Evolutionary conservation across 495 filamentous ascomycete species (phyloP).

Genomic region (Chaetomium tenue): DNA sequence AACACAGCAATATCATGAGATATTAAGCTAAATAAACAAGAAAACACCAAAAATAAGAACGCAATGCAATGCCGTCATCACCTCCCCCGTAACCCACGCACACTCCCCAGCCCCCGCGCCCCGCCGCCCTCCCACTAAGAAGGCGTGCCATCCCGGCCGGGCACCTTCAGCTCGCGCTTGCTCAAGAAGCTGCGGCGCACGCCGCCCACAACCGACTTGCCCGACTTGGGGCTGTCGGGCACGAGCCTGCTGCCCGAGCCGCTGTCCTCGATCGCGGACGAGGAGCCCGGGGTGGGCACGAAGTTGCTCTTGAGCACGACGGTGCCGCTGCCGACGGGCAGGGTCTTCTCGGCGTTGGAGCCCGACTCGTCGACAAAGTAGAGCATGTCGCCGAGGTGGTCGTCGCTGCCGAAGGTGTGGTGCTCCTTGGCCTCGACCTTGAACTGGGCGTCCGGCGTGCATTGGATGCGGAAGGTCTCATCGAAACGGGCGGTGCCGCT

Average conservation of each 20-base stretch:
- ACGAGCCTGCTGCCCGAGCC: slow-evolving; percentile 24
- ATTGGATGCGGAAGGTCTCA: slow-evolving; percentile 74
- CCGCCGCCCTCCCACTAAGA: slow-evolving; percentile 7
- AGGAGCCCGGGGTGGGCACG: slow-evolving; percentile 12
- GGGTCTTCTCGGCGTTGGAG: slow-evolving; percentile 66
- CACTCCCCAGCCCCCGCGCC: neutral
- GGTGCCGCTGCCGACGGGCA: slow-evolving; percentile 65
- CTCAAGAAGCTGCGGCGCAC: slow-evolving; percentile 49
- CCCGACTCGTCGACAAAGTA: slow-evolving; percentile 89
- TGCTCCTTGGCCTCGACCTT: slow-evolving; percentile 80
- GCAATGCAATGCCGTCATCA: neutral
- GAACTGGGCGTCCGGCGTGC: slow-evolving; percentile 82
- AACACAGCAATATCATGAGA: neutral
- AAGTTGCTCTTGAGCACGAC: slow-evolving; percentile 70
- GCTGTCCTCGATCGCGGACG: slow-evolving; percentile 12
- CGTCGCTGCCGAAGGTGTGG: slow-evolving; percentile 75
- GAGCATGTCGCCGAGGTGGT: slow-evolving; percentile 73
- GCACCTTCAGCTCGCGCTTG: slow-evolving; percentile 46
- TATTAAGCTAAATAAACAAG: slow-evolving; percentile 2
- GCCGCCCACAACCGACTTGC: slow-evolving; percentile 39
- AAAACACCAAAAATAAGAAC: neutral
- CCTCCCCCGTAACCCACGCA: neutral
- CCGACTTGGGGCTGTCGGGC: slow-evolving; percentile 55
- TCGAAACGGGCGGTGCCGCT: slow-evolving; percentile 63
- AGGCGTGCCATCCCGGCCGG: slow-evolving; percentile 12